Evolutionary conservation across 1,139 yeast genomes (phyloP).

Genomic region (Debaryomyces psychrophilus): DNA sequence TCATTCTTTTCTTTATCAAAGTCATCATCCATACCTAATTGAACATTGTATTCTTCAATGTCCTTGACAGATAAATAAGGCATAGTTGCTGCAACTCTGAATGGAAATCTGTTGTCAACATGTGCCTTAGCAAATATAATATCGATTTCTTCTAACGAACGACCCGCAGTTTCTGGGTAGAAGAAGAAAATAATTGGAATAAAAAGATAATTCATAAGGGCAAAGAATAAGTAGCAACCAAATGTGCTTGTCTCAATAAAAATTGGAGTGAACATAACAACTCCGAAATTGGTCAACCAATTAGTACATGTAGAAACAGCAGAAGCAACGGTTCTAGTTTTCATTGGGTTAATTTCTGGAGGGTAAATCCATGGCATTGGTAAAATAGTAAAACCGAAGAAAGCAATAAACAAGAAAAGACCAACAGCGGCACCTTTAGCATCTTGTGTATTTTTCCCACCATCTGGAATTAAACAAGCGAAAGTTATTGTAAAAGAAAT

Average conservation of each 20-base stretch:
- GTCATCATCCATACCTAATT: slow-evolving; percentile 49
- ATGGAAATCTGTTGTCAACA: slow-evolving; percentile 47
- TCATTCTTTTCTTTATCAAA: slow-evolving; percentile 41
- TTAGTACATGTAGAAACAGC: slow-evolving; percentile 51
- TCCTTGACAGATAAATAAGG: slow-evolving; percentile 47
- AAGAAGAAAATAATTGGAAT: slow-evolving; percentile 46
- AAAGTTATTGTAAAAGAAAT: slow-evolving; percentile 40
- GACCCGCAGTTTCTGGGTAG: slow-evolving; percentile 51
- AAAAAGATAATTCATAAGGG: slow-evolving; percentile 36
- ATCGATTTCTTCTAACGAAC: slow-evolving; percentile 48
- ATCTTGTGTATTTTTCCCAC: slow-evolving; percentile 24
- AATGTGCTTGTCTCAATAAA: slow-evolving; percentile 38
- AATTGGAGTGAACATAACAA: slow-evolving; percentile 48
- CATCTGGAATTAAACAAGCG: slow-evolving; percentile 38
- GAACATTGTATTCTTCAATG: slow-evolving; percentile 51
- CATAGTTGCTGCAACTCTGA: slow-evolving; percentile 52
- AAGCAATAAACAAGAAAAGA: slow-evolving; percentile 51
- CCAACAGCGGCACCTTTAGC: slow-evolving; percentile 54
- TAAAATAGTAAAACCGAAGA: slow-evolving; percentile 56
- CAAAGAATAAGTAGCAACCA: slow-evolving; percentile 48
- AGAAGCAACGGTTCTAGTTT: slow-evolving; percentile 56
- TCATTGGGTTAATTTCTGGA: slow-evolving; percentile 60
- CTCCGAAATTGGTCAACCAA: slow-evolving; percentile 47
- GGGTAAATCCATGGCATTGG: slow-evolving; percentile 61
- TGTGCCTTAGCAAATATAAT: slow-evolving; percentile 49